Evolutionary conservation across 2,329 filamentous ascomycete genomes (phyloP).

Genomic region (Apiospora sp.): DNA sequence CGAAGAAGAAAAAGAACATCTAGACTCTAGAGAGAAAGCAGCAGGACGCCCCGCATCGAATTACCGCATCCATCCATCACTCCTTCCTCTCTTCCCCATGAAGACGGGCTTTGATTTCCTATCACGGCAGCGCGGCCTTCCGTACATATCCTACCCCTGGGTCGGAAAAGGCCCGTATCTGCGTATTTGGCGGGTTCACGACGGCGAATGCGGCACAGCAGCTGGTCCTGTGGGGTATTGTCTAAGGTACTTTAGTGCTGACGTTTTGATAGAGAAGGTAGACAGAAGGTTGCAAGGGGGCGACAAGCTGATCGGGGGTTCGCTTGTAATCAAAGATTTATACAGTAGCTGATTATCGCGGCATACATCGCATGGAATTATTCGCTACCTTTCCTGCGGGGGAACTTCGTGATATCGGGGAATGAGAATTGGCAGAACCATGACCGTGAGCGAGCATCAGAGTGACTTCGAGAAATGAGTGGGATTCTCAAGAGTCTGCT

Average conservation of each 20-base stretch:
- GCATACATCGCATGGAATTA: background rate
- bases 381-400: background rate
- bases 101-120: background rate
- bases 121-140: background rate
- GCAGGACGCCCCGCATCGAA: background rate
- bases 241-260: background rate
- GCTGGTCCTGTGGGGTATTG: background rate
- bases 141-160: background rate
- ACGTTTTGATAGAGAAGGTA: background rate
- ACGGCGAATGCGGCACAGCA: constrained; percentile 1
- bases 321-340: background rate
- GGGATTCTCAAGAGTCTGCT: background rate
- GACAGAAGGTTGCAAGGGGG: background rate
- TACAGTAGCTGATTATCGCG: background rate
- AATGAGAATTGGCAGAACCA: background rate
- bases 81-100: background rate
- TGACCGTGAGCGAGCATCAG: too few relatives aligned
- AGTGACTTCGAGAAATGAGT: too few relatives aligned
- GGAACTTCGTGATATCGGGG: background rate
- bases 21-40: background rate
- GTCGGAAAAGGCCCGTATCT: background rate
- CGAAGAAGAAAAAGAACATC: background rate
- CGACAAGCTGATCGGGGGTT: background rate
- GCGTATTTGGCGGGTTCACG: background rate
- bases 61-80: background rate